phyloP scores from a whole-genome alignment of 306 rosid genomes.

The Begonia masoniana region DNA sequence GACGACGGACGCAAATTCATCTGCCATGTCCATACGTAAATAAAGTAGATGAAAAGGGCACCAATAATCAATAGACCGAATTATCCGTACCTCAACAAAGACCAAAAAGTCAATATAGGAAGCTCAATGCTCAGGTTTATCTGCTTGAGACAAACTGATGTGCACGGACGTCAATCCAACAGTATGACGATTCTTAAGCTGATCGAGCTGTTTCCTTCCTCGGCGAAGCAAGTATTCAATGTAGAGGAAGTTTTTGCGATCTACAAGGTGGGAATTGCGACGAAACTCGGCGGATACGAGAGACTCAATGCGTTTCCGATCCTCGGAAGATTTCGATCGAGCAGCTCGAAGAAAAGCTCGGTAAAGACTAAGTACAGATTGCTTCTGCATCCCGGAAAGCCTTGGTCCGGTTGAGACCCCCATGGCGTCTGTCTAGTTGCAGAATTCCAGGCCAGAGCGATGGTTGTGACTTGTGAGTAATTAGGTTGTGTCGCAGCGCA shows the following conservation, averaged over 20 bases:
- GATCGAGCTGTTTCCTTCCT: conserved; percentile 73
- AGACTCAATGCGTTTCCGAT: conserved; percentile 44
- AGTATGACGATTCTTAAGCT: conserved; percentile 53
- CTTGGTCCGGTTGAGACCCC: conserved; percentile 28
- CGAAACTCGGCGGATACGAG: conserved; percentile 54
- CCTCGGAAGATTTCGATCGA: conserved; percentile 46
- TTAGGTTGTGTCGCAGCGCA: too few species aligned
- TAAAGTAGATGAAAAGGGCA: too few species aligned
- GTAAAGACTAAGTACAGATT: conserved; percentile 66
- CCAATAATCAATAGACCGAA: too few species aligned
- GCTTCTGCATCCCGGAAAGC: conserved; percentile 86
- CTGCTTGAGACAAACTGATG: conserved; percentile 14
- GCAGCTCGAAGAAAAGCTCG: conserved; percentile 69
- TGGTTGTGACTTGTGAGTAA: too few species aligned
- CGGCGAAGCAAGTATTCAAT: conserved; percentile 76
- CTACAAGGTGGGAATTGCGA: conserved; percentile 44
- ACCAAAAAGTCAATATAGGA: not conserved
- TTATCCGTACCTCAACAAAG: too few species aligned
- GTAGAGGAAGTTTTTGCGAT: conserved; percentile 56
- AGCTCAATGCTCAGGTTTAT: conserved; percentile 12
- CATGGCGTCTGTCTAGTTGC: conserved; percentile 21
- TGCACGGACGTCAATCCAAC: conserved; percentile 40
- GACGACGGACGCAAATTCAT: too few species aligned
- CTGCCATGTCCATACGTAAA: too few species aligned
- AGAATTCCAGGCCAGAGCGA: not conserved